Conservation (phyloP, 2,329 filamentous ascomycete genomes). For the Apiospora sp. region DNA sequence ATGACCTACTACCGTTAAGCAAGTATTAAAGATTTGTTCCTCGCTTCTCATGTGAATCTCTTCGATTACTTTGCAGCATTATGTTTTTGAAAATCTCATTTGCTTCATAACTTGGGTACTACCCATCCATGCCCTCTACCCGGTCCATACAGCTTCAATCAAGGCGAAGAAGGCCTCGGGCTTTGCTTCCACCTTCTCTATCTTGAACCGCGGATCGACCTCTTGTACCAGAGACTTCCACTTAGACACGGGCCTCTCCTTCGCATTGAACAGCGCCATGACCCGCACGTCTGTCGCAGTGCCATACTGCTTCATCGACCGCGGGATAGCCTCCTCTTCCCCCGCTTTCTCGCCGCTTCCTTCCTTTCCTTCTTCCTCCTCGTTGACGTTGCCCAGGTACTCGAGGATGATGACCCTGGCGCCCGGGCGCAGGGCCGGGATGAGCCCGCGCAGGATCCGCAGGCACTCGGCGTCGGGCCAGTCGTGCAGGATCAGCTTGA, state of each 20-base stretch:
- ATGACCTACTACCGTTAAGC: too few species aligned
- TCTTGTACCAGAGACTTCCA: constrained; percentile 54
- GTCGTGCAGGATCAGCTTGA: constrained; percentile 64
- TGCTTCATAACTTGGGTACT: neutral
- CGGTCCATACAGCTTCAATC: constrained; percentile 48
- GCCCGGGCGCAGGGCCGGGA: constrained; percentile 54
- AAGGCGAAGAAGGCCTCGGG: constrained; percentile 47
- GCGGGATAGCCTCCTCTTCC: constrained; percentile 39
- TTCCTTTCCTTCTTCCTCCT: constrained; percentile 26
- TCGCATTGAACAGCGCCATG: constrained; percentile 58
- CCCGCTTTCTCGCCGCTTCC: neutral
- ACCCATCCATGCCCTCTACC: constrained; percentile 20
- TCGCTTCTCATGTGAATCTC: too few species aligned
- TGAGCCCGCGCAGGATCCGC: constrained; percentile 50
- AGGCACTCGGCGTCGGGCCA: constrained; percentile 56
- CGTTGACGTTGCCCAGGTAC: constrained; percentile 46
- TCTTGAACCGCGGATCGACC: constrained; percentile 55
- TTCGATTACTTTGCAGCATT: too few species aligned
- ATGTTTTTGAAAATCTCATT: too few species aligned
- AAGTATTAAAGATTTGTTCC: too few species aligned
- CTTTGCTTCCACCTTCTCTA: constrained; percentile 46
- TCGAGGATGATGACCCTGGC: constrained; percentile 49
- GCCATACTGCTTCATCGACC: constrained; percentile 44
- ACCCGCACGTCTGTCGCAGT: constrained; percentile 57
- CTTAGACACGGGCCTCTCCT: constrained; percentile 54